These are phyloP conservation scores for Neopestalotiopsis sp. DNA, from an alignment of 2,329 filamentous ascomycete species.

Conservation along the genomic window DNA sequence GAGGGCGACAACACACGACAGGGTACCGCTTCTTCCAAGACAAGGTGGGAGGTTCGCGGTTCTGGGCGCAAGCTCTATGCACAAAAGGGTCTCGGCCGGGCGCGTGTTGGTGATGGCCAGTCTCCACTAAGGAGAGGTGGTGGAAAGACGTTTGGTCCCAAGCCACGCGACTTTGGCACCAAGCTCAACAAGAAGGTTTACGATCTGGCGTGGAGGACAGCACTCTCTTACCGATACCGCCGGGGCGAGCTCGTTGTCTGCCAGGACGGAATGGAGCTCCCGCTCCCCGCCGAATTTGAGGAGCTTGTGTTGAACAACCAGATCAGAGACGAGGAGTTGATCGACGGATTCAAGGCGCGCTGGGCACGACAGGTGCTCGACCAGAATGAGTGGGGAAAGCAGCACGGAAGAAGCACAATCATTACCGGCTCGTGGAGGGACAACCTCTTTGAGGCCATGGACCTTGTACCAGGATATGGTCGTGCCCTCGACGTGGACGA, in stretches of 20 bases:
- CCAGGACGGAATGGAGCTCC: slow-evolving; percentile 76
- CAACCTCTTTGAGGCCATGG: slow-evolving; percentile 70
- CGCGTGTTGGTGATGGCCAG: slow-evolving; percentile 81
- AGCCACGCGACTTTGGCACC: slow-evolving; percentile 89
- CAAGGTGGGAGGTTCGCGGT: slow-evolving; percentile 80
- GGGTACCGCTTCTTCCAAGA: slow-evolving; percentile 85
- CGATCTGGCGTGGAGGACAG: slow-evolving; percentile 93
- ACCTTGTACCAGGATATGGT: slow-evolving; percentile 67
- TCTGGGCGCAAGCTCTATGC: slow-evolving; percentile 80
- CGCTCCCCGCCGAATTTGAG: slow-evolving; percentile 55
- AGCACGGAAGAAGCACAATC: slow-evolving; percentile 74
- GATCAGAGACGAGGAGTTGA: slow-evolving; percentile 50
- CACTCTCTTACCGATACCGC: slow-evolving; percentile 88
- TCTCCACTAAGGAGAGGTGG: slow-evolving; percentile 83
- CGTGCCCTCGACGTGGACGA: slow-evolving; percentile 73
- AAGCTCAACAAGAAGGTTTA: slow-evolving; percentile 87
- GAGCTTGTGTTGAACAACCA: slow-evolving; percentile 41
- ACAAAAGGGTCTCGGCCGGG: slow-evolving; percentile 85
- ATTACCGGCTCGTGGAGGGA: slow-evolving; percentile 68
- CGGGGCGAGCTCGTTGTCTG: slow-evolving; percentile 87
- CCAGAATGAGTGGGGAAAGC: slow-evolving; percentile 71
- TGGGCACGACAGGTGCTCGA: slow-evolving; percentile 73
- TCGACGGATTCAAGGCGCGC: slow-evolving; percentile 62
- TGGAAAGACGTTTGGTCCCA: slow-evolving; percentile 88
- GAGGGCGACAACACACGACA: slow-evolving; percentile 89